These are phyloP conservation scores for Metschnikowia picachoensis DNA, from an alignment of 805 yeast genomes.

Conservation along the genomic window DNA sequence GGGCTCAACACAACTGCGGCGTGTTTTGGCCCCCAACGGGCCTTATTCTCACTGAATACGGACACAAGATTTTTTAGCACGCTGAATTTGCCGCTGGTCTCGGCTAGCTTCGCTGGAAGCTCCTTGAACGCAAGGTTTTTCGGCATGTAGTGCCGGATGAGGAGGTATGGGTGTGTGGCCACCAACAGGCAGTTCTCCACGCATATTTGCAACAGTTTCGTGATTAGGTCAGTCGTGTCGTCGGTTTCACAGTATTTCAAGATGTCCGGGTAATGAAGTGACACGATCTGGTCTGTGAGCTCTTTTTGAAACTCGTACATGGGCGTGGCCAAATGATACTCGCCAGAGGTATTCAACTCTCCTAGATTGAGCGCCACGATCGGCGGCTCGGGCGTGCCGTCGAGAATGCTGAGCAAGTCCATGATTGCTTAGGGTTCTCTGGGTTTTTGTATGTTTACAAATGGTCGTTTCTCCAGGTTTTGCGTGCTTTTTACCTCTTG, in stretches of 20 bases:
- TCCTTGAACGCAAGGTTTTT: slow-evolving; percentile 69
- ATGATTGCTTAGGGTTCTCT: slow-evolving; percentile 28
- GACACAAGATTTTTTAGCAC: slow-evolving; percentile 62
- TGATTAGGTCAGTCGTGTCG: slow-evolving; percentile 48
- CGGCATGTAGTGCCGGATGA: slow-evolving; percentile 84
- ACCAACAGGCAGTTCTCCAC: slow-evolving; percentile 73
- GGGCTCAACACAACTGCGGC: slow-evolving; percentile 70
- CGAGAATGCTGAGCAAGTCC: slow-evolving; percentile 74
- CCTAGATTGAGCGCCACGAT: slow-evolving; percentile 54
- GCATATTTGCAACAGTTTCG: slow-evolving; percentile 74
- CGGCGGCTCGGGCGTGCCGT: slow-evolving; percentile 81
- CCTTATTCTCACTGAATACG: slow-evolving; percentile 40
- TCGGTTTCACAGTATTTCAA: slow-evolving; percentile 74
- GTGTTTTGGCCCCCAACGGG: slow-evolving; percentile 36
- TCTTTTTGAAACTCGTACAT: slow-evolving; percentile 85
- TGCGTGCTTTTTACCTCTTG: background rate
- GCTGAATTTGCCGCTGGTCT: slow-evolving; percentile 80
- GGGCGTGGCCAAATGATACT: slow-evolving; percentile 76
- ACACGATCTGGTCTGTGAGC: slow-evolving; percentile 85
- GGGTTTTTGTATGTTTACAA: background rate
- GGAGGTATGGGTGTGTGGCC: slow-evolving; percentile 82
- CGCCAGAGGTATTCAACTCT: slow-evolving; percentile 48
- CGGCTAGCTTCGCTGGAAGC: slow-evolving; percentile 63
- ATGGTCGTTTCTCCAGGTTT: background rate
- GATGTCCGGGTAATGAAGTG: slow-evolving; percentile 87